Evolutionary conservation across 2,329 filamentous ascomycete species (phyloP), one percentile per base, ranked within the genome.

Genomic region (Microascus cirrosus): DNA sequence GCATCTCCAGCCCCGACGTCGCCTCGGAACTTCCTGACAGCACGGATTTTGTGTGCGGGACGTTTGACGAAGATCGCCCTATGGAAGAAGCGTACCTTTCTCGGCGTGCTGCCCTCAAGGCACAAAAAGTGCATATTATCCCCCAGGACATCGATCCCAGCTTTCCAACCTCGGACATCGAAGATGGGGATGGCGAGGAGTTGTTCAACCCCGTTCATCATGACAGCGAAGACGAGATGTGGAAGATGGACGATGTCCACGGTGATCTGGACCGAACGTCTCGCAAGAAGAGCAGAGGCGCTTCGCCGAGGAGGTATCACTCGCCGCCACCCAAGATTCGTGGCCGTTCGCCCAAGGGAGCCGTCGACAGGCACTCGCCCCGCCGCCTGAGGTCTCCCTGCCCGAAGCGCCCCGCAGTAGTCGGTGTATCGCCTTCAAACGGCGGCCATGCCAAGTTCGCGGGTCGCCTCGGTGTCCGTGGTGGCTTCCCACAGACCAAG

Each of bases 21-120:
- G 89, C 87, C 1, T 89, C 90, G 2, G 90, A 96, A 67, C 78
- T 99, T 12, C 94, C 94, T 1, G 94, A 99, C 70, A 96, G 92
- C 71, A 97, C 94, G 15, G 94, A 99, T 70, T 99, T 99, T 63
- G 94, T 99, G n/a, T 97, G 94, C 67, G 94, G 94, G 59, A 99
- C 94, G 1, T 78, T 99, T 22, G 94, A 99, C 63, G 94, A 99
- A 71, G 94, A 99, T 67, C 85, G 90, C 52, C 90, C 91, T 2
- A 74, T 97, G n/a, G 94, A 99, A 69, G 90, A 92, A 63, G 93
- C 90, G 0, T 99, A 96, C 70, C 81, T 95, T 58, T 89, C 89
- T 2, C 90, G 88, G 65, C 80, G 95, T 59, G 88, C 92, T 66
- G 85, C 89, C 58, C 86, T 89, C 63, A 87, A 91, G 64, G 86